phyloP scores from a whole-genome alignment of 2,329 filamentous ascomycete genomes.

The Herpotrichia juniperi region DNA sequence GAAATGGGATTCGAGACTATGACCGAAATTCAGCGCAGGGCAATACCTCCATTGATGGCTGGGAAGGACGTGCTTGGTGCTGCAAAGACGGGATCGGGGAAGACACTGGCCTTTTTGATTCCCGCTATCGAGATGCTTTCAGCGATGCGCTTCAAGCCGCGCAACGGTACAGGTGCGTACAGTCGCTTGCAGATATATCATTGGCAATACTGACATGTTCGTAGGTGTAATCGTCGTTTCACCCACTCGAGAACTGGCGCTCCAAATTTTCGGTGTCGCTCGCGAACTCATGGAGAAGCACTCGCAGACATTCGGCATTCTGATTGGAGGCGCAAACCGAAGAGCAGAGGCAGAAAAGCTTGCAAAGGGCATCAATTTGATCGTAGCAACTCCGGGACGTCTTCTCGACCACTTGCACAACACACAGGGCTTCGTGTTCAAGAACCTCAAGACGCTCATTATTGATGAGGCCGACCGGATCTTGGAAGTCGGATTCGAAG shows the following conservation, averaged over 20 bases:
- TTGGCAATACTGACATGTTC: constrained; percentile 50
- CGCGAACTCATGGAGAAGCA: constrained; percentile 91
- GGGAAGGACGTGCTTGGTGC: constrained; percentile 93
- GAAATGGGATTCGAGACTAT: constrained; percentile 95
- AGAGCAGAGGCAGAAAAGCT: constrained; percentile 94
- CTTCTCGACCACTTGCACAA: constrained; percentile 94
- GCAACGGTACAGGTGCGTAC: constrained; percentile 65
- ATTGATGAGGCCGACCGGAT: constrained; percentile 98
- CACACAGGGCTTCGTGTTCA: constrained; percentile 86
- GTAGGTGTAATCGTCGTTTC: constrained; percentile 86
- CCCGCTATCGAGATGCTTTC: constrained; percentile 93
- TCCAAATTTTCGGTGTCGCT: constrained; percentile 96
- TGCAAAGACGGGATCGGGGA: constrained; percentile 94
- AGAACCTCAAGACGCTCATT: constrained; percentile 88
- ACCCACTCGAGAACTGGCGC: constrained; percentile 88
- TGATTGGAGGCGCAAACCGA: constrained; percentile 92
- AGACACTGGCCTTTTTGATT: constrained; percentile 93
- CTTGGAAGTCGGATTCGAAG: constrained; percentile 96
- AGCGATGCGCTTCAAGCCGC: constrained; percentile 88
- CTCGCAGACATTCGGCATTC: constrained; percentile 93
- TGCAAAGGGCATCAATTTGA: constrained; percentile 87
- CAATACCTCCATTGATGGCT: constrained; percentile 85
- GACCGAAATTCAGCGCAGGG: constrained; percentile 90
- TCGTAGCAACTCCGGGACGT: constrained; percentile 92
- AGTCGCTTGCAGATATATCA: neutral